Conservation (phyloP, 352 stramenopile species). For the Pythium volutum region DNA sequence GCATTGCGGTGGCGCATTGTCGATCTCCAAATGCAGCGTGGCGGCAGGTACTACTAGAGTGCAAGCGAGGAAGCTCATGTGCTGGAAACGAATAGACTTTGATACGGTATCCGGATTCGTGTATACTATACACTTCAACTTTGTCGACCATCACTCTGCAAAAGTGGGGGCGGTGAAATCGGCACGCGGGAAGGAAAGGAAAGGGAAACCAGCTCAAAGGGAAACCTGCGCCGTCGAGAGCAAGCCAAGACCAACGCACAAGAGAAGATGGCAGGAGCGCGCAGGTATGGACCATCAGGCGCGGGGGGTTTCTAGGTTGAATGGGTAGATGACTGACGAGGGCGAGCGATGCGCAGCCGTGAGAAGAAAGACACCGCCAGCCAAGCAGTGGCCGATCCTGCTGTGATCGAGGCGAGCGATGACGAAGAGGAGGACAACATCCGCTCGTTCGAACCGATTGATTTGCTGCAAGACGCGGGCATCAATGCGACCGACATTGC, state of each 20-base stretch:
- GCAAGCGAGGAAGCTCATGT: background rate
- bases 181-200: background rate
- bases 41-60: slow-evolving; percentile 75
- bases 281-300: slow-evolving; percentile 11
- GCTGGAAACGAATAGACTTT: slow-evolving; percentile 20
- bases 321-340: background rate
- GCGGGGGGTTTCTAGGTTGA: background rate
- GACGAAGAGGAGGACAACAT: slow-evolving; percentile 41
- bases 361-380: slow-evolving; percentile 21
- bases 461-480: slow-evolving; percentile 67
- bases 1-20: slow-evolving; percentile 84
- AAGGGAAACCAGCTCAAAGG: slow-evolving; percentile 16
- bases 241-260: background rate
- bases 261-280: slow-evolving; percentile 17
- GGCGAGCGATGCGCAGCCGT: slow-evolving; percentile 3
- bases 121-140: slow-evolving; percentile 27
- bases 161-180: slow-evolving; percentile 6
- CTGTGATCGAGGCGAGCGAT: slow-evolving; percentile 40
- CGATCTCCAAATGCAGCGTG: slow-evolving; percentile 85
- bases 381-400: slow-evolving; percentile 26
- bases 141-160: slow-evolving; percentile 25
- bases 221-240: slow-evolving; percentile 8
- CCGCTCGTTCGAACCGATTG: slow-evolving; percentile 69
- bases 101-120: slow-evolving; percentile 13
- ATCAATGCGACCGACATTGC: slow-evolving; percentile 75